Conservation (phyloP, 345 rosid species). For the Aegle marmelos region DNA sequence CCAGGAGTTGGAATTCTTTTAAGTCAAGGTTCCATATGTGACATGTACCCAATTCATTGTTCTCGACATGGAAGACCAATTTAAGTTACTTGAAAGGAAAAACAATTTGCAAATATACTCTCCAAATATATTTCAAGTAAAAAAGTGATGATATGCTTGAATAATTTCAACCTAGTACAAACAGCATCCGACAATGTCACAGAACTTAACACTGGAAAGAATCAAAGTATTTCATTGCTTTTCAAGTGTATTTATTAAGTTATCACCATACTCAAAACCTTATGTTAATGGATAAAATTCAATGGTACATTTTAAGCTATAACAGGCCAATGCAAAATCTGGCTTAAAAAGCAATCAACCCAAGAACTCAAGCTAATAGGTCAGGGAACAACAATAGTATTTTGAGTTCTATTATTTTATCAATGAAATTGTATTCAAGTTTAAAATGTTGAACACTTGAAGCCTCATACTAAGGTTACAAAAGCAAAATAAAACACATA, state of each 20-base stretch:
- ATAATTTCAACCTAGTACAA: background rate
- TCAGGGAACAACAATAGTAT: background rate
- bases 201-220: background rate
- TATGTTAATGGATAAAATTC: background rate
- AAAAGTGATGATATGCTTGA: background rate
- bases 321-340: background rate
- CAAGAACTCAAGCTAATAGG: background rate
- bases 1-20: background rate
- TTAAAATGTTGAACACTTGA: background rate
- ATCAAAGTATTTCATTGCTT: background rate
- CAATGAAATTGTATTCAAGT: background rate
- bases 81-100: background rate
- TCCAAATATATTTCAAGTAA: background rate
- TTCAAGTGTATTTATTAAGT: background rate
- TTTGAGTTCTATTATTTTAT: background rate
- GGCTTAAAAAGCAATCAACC: background rate
- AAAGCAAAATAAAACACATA: slow-evolving; percentile 1
- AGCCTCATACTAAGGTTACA: background rate
- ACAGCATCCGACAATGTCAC: background rate
- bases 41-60: background rate
- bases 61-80: background rate
- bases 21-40: background rate
- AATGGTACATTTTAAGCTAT: background rate
- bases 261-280: background rate
- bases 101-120: background rate